A percentile compares a stretch with the other conserved stretches of the same genome.
Evolutionary conservation across 2,329 filamentous ascomycete genomes (phyloP).

Genomic region (Septoria linicola): DNA sequence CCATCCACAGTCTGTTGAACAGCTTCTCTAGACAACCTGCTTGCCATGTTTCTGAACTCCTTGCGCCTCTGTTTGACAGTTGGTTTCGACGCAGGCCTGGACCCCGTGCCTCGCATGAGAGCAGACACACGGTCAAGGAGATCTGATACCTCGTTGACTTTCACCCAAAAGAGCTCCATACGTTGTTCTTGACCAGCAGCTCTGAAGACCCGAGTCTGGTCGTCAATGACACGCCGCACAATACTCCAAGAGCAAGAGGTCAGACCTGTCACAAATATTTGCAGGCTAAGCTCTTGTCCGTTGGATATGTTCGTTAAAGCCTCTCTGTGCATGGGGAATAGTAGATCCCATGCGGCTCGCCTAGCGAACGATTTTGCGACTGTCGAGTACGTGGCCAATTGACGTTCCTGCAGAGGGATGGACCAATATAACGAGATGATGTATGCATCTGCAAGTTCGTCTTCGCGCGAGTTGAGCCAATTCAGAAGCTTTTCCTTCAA

Average conservation of each 20-base stretch:
- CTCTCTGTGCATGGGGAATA: slow-evolving; percentile 29
- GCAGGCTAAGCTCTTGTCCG: slow-evolving; percentile 9
- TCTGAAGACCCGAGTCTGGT: not conserved
- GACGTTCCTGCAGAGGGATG: slow-evolving; percentile 24
- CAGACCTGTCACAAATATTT: slow-evolving; percentile 11
- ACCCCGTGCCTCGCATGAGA: not conserved
- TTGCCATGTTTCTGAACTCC: not conserved
- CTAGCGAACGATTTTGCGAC: slow-evolving; percentile 24
- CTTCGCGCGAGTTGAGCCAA: slow-evolving; percentile 26
- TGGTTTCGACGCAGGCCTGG: no score
- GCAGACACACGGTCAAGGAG: not conserved
- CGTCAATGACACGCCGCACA: not conserved
- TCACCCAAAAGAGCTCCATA: slow-evolving; percentile 13
- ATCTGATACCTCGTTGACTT: slow-evolving; percentile 7
- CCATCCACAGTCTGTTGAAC: slow-evolving; percentile 5
- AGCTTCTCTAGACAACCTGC: slow-evolving; percentile 3
- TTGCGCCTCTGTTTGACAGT: no score
- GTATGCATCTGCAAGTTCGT: slow-evolving; percentile 25
- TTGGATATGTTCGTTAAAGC: slow-evolving; percentile 30
- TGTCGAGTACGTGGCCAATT: slow-evolving; percentile 27
- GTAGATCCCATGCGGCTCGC: slow-evolving; percentile 16
- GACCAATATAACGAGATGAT: slow-evolving; percentile 30
- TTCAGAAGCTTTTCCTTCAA: slow-evolving; percentile 31
- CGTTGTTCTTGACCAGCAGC: not conserved
- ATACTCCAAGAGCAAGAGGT: not conserved